Evolutionary conservation across 306 rosid species (phyloP), one percentile per base, ranked within the genome.

Genomic region (Clitoria ternatea): DNA sequence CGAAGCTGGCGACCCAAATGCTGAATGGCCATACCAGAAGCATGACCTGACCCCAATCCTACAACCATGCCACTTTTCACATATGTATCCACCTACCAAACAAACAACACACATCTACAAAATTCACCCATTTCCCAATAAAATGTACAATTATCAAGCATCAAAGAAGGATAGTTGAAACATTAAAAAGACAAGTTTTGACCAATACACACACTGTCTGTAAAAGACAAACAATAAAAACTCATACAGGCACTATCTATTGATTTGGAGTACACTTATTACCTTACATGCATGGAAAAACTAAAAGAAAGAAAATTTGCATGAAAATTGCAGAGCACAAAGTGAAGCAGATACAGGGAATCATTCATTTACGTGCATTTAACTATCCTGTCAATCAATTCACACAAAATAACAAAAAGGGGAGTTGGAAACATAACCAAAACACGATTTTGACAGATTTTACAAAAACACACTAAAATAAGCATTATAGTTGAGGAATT

Each of bases 1-100:
- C 90, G 92, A 82, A 92, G 95, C 64, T 87, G 90, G 75, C 77
- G 82, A 73, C 98, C 96, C 78, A 92, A 66, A 83, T 92, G 90
- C 83, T 86, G 89, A 69, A 92, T 86, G 50, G 95, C 96, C 90
- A 92, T 80, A 32, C 78, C 88, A 74, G 91, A 89, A 76, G 92
- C 92, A 77, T 82, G 87, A 52, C 96, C 96, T 57, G 88, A 89
- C 7, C 95, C 98, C 80, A 92, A 79, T 42, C 96, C 98, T 72
- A 89, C 77, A 73, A 88, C 84, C 96, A 89, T 92, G 45, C 96
- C 96, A 73, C 83, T 86, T 80, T 82, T 79, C 45, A 89, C 76
- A n/a, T 89, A 83, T 29, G 88, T 63, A 78, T 92, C 87, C 86
- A 89, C 96, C 95, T 89, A 74, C 44, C 62, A 86, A 83, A 2